Percentiles rank a stretch among this genome's conserved stretches.
Conservation (phyloP, 1,139 yeast genomes). For the Wickerhamomyces sp. region DNA sequence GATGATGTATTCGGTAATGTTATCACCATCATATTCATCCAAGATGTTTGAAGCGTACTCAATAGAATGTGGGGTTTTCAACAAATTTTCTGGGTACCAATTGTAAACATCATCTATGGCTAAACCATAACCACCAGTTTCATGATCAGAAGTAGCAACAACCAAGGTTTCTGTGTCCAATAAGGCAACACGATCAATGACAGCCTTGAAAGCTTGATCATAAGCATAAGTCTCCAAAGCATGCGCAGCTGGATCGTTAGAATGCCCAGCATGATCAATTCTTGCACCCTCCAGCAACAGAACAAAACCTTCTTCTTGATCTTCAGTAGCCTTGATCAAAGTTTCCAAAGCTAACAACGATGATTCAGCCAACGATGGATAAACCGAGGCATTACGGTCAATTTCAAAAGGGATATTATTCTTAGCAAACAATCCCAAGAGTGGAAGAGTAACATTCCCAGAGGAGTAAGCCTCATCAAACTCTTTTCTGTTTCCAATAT, state of each 20-base stretch:
- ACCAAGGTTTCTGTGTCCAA: slow-evolving; percentile 22
- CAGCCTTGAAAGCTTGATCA: slow-evolving; percentile 21
- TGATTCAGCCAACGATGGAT: slow-evolving; percentile 20
- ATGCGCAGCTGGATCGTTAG: slow-evolving; percentile 20
- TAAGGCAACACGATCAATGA: slow-evolving; percentile 18
- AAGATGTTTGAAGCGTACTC: slow-evolving; percentile 16
- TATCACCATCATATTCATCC: slow-evolving; percentile 16
- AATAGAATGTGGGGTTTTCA: slow-evolving; percentile 17
- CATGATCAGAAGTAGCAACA: slow-evolving; percentile 24
- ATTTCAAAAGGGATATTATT: slow-evolving; percentile 17
- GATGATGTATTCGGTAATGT: slow-evolving; percentile 13
- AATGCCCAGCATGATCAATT: slow-evolving; percentile 23
- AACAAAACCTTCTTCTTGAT: slow-evolving; percentile 21
- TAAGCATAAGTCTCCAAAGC: slow-evolving; percentile 20
- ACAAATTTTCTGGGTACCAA: slow-evolving; percentile 19
- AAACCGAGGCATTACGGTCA: slow-evolving; percentile 19
- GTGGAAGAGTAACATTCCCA: slow-evolving; percentile 17
- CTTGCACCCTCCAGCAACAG: slow-evolving; percentile 23
- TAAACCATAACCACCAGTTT: slow-evolving; percentile 22
- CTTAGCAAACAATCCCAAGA: slow-evolving; percentile 17
- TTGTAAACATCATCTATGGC: slow-evolving; percentile 17
- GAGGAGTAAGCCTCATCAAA: slow-evolving; percentile 14
- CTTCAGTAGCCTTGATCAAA: slow-evolving; percentile 20
- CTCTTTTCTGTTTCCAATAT: slow-evolving; percentile 17
- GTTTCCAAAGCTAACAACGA: slow-evolving; percentile 21